These are phyloP conservation scores for Lipomyces spencermartinsiae DNA, from an alignment of 805 yeast genomes.

Conservation along the genomic window DNA sequence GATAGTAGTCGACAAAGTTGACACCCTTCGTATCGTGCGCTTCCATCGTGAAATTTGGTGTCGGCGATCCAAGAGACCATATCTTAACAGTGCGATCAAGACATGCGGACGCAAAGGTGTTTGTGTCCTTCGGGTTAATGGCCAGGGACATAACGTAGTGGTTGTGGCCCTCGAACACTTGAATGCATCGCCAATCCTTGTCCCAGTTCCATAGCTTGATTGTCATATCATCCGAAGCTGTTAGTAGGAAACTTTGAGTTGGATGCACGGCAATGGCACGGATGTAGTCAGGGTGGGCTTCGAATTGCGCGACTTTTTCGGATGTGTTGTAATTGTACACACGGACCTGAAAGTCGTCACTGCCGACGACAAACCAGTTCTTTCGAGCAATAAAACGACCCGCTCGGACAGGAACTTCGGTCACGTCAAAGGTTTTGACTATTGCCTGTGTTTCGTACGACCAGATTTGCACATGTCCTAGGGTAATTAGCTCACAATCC, in stretches of 20 bases:
- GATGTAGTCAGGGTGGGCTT: constrained; percentile 97
- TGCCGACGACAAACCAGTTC: constrained; percentile 95
- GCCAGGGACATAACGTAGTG: constrained; percentile 94
- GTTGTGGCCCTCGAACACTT: constrained; percentile 91
- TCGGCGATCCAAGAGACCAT: constrained; percentile 89
- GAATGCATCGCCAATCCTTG: constrained; percentile 85
- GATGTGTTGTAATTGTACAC: constrained; percentile 95
- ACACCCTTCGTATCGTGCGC: constrained; percentile 95
- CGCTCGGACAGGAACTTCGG: constrained; percentile 95
- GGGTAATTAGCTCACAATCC: constrained; percentile 41
- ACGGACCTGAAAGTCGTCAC: constrained; percentile 93
- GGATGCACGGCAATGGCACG: constrained; percentile 95
- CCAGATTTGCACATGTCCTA: constrained; percentile 93
- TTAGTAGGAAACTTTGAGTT: constrained; percentile 82
- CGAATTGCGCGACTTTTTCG: constrained; percentile 92
- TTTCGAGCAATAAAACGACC: constrained; percentile 95
- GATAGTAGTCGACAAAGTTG: constrained; percentile 95
- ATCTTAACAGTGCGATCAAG: constrained; percentile 95
- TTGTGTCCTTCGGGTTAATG: constrained; percentile 96
- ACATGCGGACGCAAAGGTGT: constrained; percentile 96
- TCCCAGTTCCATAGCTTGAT: constrained; percentile 99
- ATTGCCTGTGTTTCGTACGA: constrained; percentile 78
- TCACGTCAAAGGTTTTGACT: constrained; percentile 89
- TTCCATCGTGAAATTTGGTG: constrained; percentile 87
- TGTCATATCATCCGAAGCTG: constrained; percentile 90